These are phyloP conservation scores for Trichoderma sp. DNA, from an alignment of 2,329 filamentous ascomycete genomes.

Conservation along the genomic window DNA sequence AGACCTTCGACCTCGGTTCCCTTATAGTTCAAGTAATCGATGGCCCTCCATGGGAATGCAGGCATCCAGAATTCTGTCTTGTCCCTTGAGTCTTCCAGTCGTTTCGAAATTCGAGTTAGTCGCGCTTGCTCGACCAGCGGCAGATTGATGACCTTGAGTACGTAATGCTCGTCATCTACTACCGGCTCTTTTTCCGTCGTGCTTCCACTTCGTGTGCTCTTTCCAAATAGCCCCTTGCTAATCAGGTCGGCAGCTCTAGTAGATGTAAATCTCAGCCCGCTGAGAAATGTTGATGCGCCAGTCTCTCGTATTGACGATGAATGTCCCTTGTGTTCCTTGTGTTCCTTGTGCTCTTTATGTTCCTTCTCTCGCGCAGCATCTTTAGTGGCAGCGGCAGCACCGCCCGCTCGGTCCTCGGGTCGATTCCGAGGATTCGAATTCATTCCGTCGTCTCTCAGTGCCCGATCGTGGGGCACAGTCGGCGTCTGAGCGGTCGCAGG, in stretches of 20 bases:
- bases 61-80: conserved; percentile 99
- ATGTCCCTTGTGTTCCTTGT: conserved; percentile 44
- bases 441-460: conserved; percentile 67
- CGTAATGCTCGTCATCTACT: conserved; percentile 79
- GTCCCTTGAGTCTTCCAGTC: conserved; percentile 81
- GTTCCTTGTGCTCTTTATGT: conserved; percentile 33
- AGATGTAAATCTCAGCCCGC: conserved; percentile 69
- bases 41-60: conserved; percentile 89
- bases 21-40: conserved; percentile 94
- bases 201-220: conserved; percentile 69
- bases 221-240: conserved; percentile 79
- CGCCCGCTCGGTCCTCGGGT: conserved; percentile 63
- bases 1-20: conserved; percentile 91
- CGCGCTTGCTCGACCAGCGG: conserved; percentile 86
- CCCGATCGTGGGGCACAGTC: conserved; percentile 62
- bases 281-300: conserved; percentile 65
- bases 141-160: conserved; percentile 79
- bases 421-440: conserved; percentile 64
- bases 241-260: conserved; percentile 77
- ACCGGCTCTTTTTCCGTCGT: conserved; percentile 62
- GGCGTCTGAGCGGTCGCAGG: conserved; percentile 54
- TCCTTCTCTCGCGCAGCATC: conserved; percentile 46
- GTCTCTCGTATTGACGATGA: conserved; percentile 59
- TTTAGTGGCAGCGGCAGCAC: conserved; percentile 39
- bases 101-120: conserved; percentile 86